Conservation (phyloP, 2,329 filamentous ascomycete genomes). For the Penicillium sp. region DNA sequence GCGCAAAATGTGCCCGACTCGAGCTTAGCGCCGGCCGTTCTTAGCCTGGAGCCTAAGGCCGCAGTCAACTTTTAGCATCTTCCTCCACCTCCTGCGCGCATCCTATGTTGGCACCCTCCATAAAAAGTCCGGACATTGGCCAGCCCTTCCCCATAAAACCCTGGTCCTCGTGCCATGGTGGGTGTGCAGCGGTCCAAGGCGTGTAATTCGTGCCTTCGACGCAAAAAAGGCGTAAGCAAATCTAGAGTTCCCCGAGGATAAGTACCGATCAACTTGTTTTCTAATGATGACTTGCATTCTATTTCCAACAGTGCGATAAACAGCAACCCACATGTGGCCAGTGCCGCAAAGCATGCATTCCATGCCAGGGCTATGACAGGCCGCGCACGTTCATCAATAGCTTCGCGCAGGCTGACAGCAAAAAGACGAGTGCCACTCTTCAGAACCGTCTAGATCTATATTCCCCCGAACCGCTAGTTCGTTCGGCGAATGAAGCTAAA, state of each 20-base stretch:
- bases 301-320: not conserved
- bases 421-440: not conserved
- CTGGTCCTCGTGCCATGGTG: not conserved
- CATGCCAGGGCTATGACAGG: not conserved
- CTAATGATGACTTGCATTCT: not conserved
- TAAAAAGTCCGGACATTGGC: no score
- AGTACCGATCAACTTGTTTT: not conserved
- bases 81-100: no score
- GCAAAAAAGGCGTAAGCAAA: slow-evolving; percentile 1
- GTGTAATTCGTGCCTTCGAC: not conserved
- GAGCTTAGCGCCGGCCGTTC: no score
- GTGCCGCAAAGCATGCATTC: not conserved
- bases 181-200: not conserved
- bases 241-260: not conserved
- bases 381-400: slow-evolving; percentile 1
- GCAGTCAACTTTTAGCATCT: no score
- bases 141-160: no score
- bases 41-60: no score
- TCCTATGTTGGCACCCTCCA: no score
- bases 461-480: not conserved
- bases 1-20: no score
- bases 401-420: not conserved
- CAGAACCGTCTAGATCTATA: not conserved
- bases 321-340: not conserved
- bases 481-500: not conserved